These are phyloP conservation scores for Waltergamsia citrina DNA, from an alignment of 2,329 filamentous ascomycete species.

Conservation along the genomic window DNA sequence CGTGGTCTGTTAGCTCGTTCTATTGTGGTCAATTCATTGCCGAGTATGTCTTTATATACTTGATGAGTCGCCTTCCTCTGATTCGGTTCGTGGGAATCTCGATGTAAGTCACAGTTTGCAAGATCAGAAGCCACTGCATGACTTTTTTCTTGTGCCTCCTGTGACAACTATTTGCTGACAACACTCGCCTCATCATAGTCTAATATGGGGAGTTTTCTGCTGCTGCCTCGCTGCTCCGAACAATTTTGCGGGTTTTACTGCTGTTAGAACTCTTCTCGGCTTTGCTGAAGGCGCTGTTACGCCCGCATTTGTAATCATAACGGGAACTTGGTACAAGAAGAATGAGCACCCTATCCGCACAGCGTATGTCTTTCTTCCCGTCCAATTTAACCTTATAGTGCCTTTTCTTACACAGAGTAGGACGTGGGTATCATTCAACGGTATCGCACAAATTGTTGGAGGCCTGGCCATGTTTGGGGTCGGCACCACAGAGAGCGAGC, in stretches of 20 bases:
- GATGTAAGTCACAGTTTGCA: conserved; percentile 19
- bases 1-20: too few species aligned
- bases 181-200: background rate
- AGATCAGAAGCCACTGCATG: background rate
- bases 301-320: conserved; percentile 21
- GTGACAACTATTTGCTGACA: background rate
- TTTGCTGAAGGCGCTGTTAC: conserved; percentile 18
- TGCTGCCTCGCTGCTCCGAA: conserved; percentile 6
- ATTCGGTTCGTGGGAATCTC: conserved; percentile 38
- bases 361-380: too few species aligned
- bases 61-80: conserved; percentile 39
- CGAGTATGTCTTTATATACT: conserved; percentile 39
- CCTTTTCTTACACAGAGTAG: too few species aligned
- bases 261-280: conserved; percentile 17
- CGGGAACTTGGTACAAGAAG: conserved; percentile 17
- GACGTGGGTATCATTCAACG: conserved; percentile 20
- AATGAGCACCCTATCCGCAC: conserved; percentile 18
- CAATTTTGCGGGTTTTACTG: conserved; percentile 13
- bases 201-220: conserved; percentile 6
- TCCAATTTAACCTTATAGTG: too few species aligned
- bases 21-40: too few species aligned
- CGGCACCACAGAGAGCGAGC: conserved; percentile 11
- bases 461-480: conserved; percentile 17
- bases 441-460: conserved; percentile 16
- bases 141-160: background rate